Evolutionary conservation across 768 basidiomycete species (phyloP).

Genomic region (Tylopilus cervinicoccineus): DNA sequence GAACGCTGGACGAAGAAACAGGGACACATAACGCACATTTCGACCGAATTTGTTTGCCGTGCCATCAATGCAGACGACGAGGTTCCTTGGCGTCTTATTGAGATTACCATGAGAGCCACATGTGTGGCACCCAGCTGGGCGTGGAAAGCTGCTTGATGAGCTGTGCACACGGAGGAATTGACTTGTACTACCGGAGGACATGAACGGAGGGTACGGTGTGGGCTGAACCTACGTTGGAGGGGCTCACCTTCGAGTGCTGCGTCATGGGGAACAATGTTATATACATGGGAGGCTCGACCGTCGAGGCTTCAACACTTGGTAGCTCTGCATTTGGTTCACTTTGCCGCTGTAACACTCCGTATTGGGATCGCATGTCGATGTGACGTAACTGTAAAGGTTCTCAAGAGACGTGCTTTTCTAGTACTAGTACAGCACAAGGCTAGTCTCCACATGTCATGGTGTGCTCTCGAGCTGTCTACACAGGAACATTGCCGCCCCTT

Average conservation of each 20-base stretch:
- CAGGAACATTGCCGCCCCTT: too few relatives aligned
- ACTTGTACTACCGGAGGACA: not conserved
- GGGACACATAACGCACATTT: not conserved
- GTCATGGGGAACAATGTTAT: not conserved
- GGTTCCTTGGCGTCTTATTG: not conserved
- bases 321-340: not conserved
- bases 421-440: too few relatives aligned
- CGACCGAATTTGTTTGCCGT: constrained; percentile 8
- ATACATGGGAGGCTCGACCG: not conserved
- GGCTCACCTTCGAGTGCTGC: not conserved
- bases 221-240: not conserved
- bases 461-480: too few relatives aligned
- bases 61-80: constrained; percentile 7
- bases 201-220: not conserved
- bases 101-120: not conserved
- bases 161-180: not conserved
- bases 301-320: too few relatives aligned
- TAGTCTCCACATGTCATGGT: too few relatives aligned
- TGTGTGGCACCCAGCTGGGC: not conserved
- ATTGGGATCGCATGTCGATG: not conserved
- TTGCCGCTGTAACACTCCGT: not conserved
- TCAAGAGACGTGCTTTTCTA: too few relatives aligned
- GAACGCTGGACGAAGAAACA: not conserved
- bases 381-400: too few relatives aligned
- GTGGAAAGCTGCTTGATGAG: not conserved